Evolutionary conservation across 345 rosid species (phyloP), one percentile per base, ranked within the genome.

Genomic region (Eucalyptus tenuipes): DNA sequence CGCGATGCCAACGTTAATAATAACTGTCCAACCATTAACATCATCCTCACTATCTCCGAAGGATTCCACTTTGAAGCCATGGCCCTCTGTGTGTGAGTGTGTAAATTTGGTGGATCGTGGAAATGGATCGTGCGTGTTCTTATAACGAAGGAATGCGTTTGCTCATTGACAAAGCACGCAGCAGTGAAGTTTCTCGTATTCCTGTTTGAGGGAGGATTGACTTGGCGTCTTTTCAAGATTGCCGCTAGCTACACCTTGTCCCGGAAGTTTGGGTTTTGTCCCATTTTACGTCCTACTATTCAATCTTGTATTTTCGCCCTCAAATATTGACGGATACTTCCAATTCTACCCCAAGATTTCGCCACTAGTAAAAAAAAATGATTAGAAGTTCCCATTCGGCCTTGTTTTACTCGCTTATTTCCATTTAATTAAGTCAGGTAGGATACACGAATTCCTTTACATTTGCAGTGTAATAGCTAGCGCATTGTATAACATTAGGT

Each of bases 391-490:
- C 20, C 22, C 24, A 31, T 31, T 66, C 1, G 4, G 24, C 24
- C 80, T 68, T 4, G 24, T 33, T 0, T 16, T 66, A 31, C 42
- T 66, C 3, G 6, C 42, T 68, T 31, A 1, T 11, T 68, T 1
- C 10, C 13, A 0, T 3, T 68, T 68, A 33, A 68, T 68, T 68
- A 15, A 68, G 80, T 68, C 6, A 6, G 0, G 40, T 68, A 4
- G 3, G 12, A 4, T 31, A 68, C 8, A 3, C 0, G 3, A 16
- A 68, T 16, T 68, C 42, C 4, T 68, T 1, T 9, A 68, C 6
- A 68, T 4, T 31, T 16, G 10, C 7, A 68, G 11, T 10, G 42
- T 68, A 68, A 68, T 31, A 16, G 42, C 6, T 68, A 33, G 4
- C 4, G 1, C 42, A 5, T 8, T 3, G 10, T 68, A 4, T 31